These are phyloP conservation scores for Arthrinium phaeospermum DNA, from an alignment of 2,329 filamentous ascomycete species.

Conservation along the genomic window DNA sequence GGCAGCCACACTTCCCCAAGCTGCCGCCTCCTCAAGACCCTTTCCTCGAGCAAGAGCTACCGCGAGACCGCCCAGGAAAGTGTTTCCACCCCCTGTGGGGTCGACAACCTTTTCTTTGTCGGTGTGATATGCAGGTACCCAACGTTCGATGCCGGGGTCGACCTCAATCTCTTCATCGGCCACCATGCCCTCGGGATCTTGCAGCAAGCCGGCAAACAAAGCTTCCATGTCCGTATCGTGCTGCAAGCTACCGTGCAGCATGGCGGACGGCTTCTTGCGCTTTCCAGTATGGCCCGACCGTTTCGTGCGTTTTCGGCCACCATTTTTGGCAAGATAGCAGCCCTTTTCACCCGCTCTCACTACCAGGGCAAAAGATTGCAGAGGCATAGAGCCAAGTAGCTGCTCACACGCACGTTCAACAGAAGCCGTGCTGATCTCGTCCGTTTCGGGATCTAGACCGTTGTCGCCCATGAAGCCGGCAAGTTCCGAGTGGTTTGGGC, in stretches of 20 bases:
- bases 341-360: conserved; percentile 75
- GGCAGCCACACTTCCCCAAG: conserved; percentile 82
- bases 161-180: conserved; percentile 65
- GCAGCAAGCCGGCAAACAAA: conserved; percentile 63
- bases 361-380: conserved; percentile 69
- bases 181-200: conserved; percentile 57
- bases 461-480: conserved; percentile 77
- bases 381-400: conserved; percentile 67
- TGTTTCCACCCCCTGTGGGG: conserved; percentile 92
- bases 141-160: conserved; percentile 69
- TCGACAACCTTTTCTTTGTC: conserved; percentile 71
- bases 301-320: conserved; percentile 53
- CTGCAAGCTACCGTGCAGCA: conserved; percentile 56
- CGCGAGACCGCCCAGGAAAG: conserved; percentile 72
- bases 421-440: conserved; percentile 55
- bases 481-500: conserved; percentile 90
- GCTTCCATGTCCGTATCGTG: conserved; percentile 68
- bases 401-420: conserved; percentile 68
- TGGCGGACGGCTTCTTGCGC: conserved; percentile 50
- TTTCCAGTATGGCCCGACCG: conserved; percentile 28
- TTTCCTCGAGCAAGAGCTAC: conserved; percentile 65
- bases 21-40: conserved; percentile 70
- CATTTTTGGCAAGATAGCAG: conserved; percentile 68
- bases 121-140: conserved; percentile 79
- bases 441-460: conserved; percentile 60